Evolutionary conservation across 257 asterid species (phyloP).

Genomic region (Voacanga thouarsii): DNA sequence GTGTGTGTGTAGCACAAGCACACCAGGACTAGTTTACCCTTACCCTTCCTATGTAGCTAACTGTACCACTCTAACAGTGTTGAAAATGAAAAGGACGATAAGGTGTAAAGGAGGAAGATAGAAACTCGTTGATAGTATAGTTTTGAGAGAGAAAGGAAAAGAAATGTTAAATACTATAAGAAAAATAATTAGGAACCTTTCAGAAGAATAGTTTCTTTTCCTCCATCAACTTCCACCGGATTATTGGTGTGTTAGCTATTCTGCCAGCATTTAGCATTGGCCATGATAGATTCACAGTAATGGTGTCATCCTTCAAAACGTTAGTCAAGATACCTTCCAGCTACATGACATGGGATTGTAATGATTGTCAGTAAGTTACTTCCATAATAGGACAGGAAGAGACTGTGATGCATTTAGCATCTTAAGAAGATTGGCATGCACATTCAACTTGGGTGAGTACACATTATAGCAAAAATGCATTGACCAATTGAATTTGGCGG

Average conservation of each 20-base stretch:
- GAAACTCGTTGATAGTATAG: background rate
- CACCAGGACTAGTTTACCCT: too few relatives aligned
- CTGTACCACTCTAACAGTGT: background rate
- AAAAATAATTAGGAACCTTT: background rate
- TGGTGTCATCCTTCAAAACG: background rate
- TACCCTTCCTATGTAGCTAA: too few relatives aligned
- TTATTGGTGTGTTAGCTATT: background rate
- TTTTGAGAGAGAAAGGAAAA: too few relatives aligned
- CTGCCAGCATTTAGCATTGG: too few relatives aligned
- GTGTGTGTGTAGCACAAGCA: too few relatives aligned
- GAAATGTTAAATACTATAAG: background rate
- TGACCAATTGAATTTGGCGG: background rate
- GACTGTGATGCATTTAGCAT: background rate
- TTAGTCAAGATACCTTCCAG: background rate
- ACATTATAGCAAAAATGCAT: background rate
- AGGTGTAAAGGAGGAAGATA: background rate
- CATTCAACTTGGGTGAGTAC: background rate
- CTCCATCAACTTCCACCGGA: background rate
- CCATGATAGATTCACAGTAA: too few relatives aligned
- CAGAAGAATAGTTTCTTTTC: background rate
- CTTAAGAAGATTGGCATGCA: background rate
- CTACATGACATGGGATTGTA: background rate
- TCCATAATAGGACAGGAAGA: background rate
- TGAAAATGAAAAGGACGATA: background rate
- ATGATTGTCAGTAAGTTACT: background rate